phyloP scores from a whole-genome alignment of 139 green algal species.

The Chlamydomonas sp. region DNA sequence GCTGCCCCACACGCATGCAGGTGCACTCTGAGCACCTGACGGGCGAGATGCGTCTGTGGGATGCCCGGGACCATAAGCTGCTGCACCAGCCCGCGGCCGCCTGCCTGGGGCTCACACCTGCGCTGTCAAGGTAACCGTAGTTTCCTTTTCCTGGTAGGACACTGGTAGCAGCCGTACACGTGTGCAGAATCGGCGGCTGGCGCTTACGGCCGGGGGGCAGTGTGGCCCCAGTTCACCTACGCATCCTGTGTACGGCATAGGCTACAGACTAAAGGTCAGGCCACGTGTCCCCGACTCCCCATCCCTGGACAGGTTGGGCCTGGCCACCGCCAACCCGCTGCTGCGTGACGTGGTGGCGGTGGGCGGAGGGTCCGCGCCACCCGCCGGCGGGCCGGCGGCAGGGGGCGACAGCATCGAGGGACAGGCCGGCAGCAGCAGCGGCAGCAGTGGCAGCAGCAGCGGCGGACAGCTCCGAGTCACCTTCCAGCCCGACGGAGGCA shows the following conservation, averaged over 20 bases:
- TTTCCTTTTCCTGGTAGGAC: background rate
- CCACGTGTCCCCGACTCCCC: background rate
- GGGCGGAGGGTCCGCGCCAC: background rate
- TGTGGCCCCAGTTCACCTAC: background rate
- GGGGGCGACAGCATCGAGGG: background rate
- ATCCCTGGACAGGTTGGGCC: constrained; percentile 1
- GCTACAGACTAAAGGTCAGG: background rate
- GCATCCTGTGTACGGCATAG: background rate
- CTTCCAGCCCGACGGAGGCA: constrained; percentile 8
- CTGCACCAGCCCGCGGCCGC: constrained; percentile 44
- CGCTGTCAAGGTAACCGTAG: constrained; percentile 28
- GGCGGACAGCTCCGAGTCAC: background rate
- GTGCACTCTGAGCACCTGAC: constrained; percentile 26
- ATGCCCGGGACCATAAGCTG: background rate
- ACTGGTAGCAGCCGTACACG: background rate
- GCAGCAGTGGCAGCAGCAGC: too few relatives aligned
- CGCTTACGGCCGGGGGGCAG: background rate
- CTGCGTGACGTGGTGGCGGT: constrained; percentile 12
- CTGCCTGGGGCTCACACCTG: constrained; percentile 39
- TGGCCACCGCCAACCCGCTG: constrained; percentile 21
- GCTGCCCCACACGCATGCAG: background rate
- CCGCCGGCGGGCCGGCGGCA: too few relatives aligned
- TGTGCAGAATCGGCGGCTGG: background rate
- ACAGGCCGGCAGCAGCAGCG: too few relatives aligned
- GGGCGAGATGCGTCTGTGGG: constrained; percentile 34